Evolutionary conservation across 2,329 filamentous ascomycete genomes (phyloP), one percentile per base, ranked within the genome.

Genomic region (Colletotrichum costaricense): DNA sequence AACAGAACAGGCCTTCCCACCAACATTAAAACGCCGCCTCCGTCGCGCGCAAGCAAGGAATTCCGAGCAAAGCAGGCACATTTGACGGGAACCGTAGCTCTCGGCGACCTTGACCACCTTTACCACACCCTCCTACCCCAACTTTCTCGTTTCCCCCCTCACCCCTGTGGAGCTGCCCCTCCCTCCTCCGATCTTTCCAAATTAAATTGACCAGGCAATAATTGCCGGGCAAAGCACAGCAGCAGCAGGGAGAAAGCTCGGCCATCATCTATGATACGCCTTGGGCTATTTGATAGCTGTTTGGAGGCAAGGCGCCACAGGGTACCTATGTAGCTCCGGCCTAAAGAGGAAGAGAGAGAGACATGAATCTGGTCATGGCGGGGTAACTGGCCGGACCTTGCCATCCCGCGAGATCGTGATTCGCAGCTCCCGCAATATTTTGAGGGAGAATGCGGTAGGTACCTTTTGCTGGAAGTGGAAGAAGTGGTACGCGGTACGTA

Each of bases 11-110:
- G 28, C 59, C 38, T 42, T 46, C 55, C 63, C 30, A 65, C 35
- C 58, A 42, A 57, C 42, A 65, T 24, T 75, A 68, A 24, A 77
- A 77, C 75, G 78, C 79, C 22, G 57, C 33, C 16, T 46, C 65
- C 49, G 16, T 58, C 56, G 30, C 63, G 38, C 63, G 49, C 55
- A 46, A 73, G 42, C 67, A 52, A 60, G 35, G 8, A 58, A 49
- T 55, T 11, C 55, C 26, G 54, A 70, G 55, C 57, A 33, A 58
- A 70, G 46, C 57, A 33, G 42, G 46, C 46, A 42, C 70, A 67
- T 38, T 42, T 19, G 60, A 54, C 71, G 33, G 67, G 67, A 70
- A 71, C 19, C 62, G 69, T 54, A 69, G 66, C 66, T 69, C 58
- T 69, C 69, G 69, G 52, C 69, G 66, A 58, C 57, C 69, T 54